These are phyloP conservation scores for Grifola frondosa DNA, from an alignment of 1,284 basidiomycete species.

Conservation along the genomic window DNA sequence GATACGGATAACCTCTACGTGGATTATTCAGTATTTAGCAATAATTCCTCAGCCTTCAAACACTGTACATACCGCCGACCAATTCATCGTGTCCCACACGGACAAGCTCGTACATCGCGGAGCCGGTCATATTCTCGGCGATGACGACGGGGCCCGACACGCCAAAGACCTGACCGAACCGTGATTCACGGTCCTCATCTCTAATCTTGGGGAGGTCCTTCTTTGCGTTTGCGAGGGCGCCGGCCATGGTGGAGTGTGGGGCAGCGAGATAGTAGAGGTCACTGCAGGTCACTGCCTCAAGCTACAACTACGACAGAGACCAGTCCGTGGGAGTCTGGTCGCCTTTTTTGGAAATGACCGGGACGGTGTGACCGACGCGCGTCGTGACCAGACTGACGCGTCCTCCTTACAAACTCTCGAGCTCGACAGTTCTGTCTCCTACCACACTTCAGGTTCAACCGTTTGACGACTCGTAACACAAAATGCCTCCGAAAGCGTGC, in stretches of 20 bases:
- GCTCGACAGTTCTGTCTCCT: too few relatives aligned
- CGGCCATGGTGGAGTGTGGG: conserved; percentile 63
- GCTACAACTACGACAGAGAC: conserved; percentile 18
- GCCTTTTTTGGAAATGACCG: too few relatives aligned
- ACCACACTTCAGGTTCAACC: conserved; percentile 6
- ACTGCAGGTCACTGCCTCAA: conserved; percentile 3
- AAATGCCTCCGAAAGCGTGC: conserved; percentile 84
- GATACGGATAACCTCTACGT: conserved; percentile 92
- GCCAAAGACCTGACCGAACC: conserved; percentile 89
- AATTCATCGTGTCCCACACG: conserved; percentile 96
- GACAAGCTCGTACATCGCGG: conserved; percentile 96
- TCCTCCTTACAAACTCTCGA: conserved; percentile 19
- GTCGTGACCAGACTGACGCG: conserved; percentile 32
- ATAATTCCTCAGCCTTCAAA: too few relatives aligned
- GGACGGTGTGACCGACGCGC: conserved; percentile 8
- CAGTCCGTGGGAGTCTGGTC: conserved; percentile 22
- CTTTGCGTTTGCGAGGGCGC: conserved; percentile 89
- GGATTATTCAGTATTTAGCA: background rate
- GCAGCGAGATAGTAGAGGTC: conserved; percentile 8
- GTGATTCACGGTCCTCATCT: conserved; percentile 88
- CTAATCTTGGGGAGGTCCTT: conserved; percentile 81
- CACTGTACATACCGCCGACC: conserved; percentile 87
- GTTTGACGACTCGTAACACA: conserved; percentile 13
- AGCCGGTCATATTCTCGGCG: conserved; percentile 94
- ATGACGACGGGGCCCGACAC: conserved; percentile 97